Evolutionary conservation across 371 early-diverging fungal genomes (phyloP).

Genomic region (Mucor piriformis): DNA sequence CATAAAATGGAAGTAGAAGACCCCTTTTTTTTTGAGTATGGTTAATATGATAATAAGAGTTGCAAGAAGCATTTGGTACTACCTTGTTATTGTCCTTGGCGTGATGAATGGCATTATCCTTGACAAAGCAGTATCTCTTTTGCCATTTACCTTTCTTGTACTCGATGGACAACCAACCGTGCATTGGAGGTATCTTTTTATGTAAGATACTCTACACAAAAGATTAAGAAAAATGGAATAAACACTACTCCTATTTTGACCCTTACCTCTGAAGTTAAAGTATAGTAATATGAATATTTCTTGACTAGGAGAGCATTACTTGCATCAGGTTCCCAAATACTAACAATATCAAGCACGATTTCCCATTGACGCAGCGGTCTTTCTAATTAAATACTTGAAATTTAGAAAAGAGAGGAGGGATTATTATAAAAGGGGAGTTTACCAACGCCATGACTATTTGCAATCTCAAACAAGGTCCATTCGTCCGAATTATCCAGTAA

Average conservation of each 20-base stretch:
- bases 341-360: slow-evolving; percentile 75
- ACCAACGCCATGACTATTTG: slow-evolving; percentile 76
- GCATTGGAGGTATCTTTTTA: slow-evolving; percentile 48
- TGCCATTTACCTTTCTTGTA: slow-evolving; percentile 79
- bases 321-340: slow-evolving; percentile 77
- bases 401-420: background rate
- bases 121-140: slow-evolving; percentile 67
- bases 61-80: background rate
- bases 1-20: slow-evolving; percentile 57
- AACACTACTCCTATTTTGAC: slow-evolving; percentile 25
- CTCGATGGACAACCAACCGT: slow-evolving; percentile 74
- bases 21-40: slow-evolving; percentile 1
- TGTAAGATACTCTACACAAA: slow-evolving; percentile 34
- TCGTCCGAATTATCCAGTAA: slow-evolving; percentile 62
- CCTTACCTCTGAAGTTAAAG: slow-evolving; percentile 52
- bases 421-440: slow-evolving; percentile 8
- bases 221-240: slow-evolving; percentile 11
- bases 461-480: slow-evolving; percentile 92
- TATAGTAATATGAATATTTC: slow-evolving; percentile 60
- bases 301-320: slow-evolving; percentile 78
- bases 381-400: slow-evolving; percentile 49
- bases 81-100: slow-evolving; percentile 70
- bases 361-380: slow-evolving; percentile 92
- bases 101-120: slow-evolving; percentile 69
- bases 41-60: too few species aligned